Conservation (phyloP, 139 green algal species). For the Axilococcus clingmanii region DNA sequence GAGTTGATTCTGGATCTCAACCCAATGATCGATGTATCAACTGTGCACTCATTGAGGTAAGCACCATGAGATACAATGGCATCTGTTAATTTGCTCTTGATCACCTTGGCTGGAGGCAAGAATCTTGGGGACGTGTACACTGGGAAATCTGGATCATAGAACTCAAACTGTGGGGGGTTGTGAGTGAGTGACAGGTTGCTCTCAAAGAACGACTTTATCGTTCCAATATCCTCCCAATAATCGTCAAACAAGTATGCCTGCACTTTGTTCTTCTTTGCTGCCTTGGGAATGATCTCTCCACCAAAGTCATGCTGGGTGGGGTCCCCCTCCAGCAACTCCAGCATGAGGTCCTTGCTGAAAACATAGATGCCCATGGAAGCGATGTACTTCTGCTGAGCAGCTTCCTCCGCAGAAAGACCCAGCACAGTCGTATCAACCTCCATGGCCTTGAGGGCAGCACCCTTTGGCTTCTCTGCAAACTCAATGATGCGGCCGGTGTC, state of each 20-base stretch:
- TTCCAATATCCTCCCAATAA: slow-evolving; percentile 99
- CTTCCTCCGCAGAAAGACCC: slow-evolving; percentile 58
- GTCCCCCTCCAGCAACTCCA: slow-evolving; percentile 59
- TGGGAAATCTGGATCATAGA: slow-evolving; percentile 91
- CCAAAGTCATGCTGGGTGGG: slow-evolving; percentile 90
- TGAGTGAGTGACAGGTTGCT: slow-evolving; percentile 92
- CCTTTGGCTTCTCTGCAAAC: slow-evolving; percentile 97
- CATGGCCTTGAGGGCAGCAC: slow-evolving; percentile 85
- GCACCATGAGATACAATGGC: slow-evolving; percentile 75
- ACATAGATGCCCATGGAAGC: slow-evolving; percentile 99
- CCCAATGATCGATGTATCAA: slow-evolving; percentile 89
- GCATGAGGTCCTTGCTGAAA: slow-evolving; percentile 92
- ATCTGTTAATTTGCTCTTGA: slow-evolving; percentile 50
- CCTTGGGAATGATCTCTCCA: slow-evolving; percentile 91
- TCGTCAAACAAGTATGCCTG: slow-evolving; percentile 94
- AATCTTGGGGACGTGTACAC: slow-evolving; percentile 99
- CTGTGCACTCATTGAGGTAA: slow-evolving; percentile 63
- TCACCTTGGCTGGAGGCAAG: slow-evolving; percentile 90
- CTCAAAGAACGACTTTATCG: slow-evolving; percentile 98
- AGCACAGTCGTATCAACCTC: slow-evolving; percentile 91
- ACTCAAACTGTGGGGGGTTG: slow-evolving; percentile 80
- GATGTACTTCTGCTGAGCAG: slow-evolving; percentile 84
- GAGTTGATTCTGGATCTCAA: slow-evolving; percentile 66
- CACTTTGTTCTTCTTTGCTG: slow-evolving; percentile 49
- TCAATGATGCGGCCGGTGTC: slow-evolving; percentile 60